Conservation (phyloP, 768 basidiomycete species). For the Rhodotorula kratochvilovae region DNA sequence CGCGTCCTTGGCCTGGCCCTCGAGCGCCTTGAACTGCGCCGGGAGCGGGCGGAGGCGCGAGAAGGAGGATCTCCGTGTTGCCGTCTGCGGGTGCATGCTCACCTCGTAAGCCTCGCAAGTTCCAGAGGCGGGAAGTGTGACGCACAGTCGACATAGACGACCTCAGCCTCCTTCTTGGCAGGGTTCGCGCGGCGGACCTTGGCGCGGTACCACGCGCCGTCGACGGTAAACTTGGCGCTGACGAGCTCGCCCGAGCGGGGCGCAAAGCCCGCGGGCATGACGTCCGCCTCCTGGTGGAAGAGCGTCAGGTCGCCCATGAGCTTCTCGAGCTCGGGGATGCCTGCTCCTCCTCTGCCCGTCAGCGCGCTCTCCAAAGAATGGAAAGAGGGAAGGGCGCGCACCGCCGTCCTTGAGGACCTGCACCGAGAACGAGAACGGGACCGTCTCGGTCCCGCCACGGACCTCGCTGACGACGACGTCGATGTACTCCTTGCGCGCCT, state of each 20-base stretch:
- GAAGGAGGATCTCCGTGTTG: constrained; percentile 86
- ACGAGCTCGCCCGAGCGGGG: constrained; percentile 85
- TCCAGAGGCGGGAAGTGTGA: neutral
- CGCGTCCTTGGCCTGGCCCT: constrained; percentile 94
- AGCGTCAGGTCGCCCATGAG: constrained; percentile 90
- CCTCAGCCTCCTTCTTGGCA: constrained; percentile 86
- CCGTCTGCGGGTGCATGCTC: constrained; percentile 59
- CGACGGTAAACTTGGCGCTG: constrained; percentile 78
- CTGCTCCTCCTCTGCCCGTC: constrained; percentile 49
- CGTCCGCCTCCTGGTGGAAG: constrained; percentile 66
- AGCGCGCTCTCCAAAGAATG: neutral
- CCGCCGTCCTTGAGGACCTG: constrained; percentile 90
- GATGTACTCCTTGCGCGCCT: constrained; percentile 66
- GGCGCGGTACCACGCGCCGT: constrained; percentile 94
- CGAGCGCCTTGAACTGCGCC: constrained; percentile 77
- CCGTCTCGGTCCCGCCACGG: constrained; percentile 58
- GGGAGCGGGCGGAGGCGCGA: constrained; percentile 76
- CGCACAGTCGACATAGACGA: constrained; percentile 69
- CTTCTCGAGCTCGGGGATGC: constrained; percentile 84
- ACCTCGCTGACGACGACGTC: constrained; percentile 91
- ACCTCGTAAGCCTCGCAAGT: too few species aligned
- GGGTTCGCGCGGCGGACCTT: constrained; percentile 80
- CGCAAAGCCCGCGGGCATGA: constrained; percentile 62
- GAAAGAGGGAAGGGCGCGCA: constrained; percentile 45
- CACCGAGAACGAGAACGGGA: constrained; percentile 74